Conservation (phyloP, 2,329 filamentous ascomycete species). For the Geoglossum cookeanum region DNA sequence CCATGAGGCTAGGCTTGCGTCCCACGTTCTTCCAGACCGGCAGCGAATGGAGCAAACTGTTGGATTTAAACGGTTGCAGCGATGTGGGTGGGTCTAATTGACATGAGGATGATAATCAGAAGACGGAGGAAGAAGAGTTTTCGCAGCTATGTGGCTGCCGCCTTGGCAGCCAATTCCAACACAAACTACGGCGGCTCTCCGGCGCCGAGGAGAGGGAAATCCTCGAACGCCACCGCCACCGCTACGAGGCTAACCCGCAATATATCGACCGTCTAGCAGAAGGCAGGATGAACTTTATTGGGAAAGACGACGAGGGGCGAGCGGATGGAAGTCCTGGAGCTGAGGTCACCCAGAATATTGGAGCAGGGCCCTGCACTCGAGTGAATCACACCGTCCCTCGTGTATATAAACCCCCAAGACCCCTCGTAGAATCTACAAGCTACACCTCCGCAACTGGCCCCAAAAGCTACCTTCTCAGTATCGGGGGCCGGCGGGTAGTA, state of each 20-base stretch:
- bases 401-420: too few species aligned
- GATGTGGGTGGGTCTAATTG: too few species aligned
- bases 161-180: too few species aligned
- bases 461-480: too few species aligned
- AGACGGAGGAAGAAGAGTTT: too few species aligned
- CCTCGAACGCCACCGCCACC: conserved; percentile 64
- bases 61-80: too few species aligned
- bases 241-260: conserved; percentile 78
- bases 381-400: too few species aligned
- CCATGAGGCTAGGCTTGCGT: conserved; percentile 67
- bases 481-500: too few species aligned
- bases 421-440: too few species aligned
- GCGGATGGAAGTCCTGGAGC: conserved; percentile 67
- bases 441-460: too few species aligned
- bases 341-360: conserved; percentile 74
- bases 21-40: conserved; percentile 55
- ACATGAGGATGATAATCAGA: too few species aligned
- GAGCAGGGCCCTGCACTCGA: conserved; percentile 53
- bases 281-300: conserved; percentile 54
- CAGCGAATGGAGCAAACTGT: conserved; percentile 64
- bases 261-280: conserved; percentile 49
- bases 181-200: conserved; percentile 58
- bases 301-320: conserved; percentile 61
- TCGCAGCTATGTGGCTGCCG: too few species aligned
- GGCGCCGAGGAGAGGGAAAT: conserved; percentile 29